Evolutionary conservation across 306 rosid genomes (phyloP).

Genomic region (Castanea sativa): DNA sequence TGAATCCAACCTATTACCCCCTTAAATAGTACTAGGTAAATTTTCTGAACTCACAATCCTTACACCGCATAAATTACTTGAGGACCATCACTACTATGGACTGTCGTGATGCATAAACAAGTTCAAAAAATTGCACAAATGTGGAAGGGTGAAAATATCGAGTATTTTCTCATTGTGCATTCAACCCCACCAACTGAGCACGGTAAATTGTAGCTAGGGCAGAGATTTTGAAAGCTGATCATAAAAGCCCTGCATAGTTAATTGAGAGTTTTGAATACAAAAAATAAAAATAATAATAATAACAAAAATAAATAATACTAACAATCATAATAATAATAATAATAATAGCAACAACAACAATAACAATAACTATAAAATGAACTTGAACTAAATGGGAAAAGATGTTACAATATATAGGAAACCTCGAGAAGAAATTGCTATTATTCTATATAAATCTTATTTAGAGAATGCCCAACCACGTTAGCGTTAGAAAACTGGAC

Average conservation of each 20-base stretch:
- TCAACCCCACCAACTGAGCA: background rate
- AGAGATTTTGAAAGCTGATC: background rate
- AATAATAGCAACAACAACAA: too few relatives aligned
- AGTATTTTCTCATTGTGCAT: background rate
- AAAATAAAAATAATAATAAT: too few relatives aligned
- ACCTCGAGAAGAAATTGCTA: background rate
- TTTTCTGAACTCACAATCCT: background rate
- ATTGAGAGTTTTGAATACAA: background rate
- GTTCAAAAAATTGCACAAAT: background rate
- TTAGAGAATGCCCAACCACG: conserved; percentile 21
- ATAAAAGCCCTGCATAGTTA: background rate
- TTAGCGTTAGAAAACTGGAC: conserved; percentile 16
- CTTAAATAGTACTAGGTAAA: background rate
- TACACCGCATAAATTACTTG: background rate
- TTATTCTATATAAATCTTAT: conserved; percentile 25
- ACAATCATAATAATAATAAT: too few relatives aligned
- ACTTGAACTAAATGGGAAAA: background rate
- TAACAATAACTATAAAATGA: background rate
- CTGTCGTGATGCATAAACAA: background rate
- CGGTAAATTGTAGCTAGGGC: background rate
- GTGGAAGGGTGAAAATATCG: background rate
- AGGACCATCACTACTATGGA: background rate
- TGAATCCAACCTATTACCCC: background rate
- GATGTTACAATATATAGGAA: background rate
- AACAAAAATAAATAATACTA: too few relatives aligned